Evolutionary conservation across 225 moss, liverwort and hornwort species (phyloP).

Genomic region (Bryoerythrophyllum caledonicum): DNA sequence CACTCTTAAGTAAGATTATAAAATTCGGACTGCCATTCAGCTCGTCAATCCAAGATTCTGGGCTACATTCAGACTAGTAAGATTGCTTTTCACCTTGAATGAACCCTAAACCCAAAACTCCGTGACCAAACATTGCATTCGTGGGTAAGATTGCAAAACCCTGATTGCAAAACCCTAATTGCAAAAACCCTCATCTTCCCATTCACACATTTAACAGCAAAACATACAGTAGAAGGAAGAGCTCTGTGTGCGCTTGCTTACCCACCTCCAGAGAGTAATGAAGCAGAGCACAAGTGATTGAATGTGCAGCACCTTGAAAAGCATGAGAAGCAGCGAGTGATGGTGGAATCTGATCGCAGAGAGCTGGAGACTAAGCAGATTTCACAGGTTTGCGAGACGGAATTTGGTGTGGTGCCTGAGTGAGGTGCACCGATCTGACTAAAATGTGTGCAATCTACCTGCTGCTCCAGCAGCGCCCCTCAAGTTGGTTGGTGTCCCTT

Average conservation of each 20-base stretch:
- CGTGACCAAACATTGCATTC: neutral
- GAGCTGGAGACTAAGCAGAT: neutral
- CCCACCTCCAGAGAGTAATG: neutral
- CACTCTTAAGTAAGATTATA: neutral
- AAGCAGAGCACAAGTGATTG: neutral
- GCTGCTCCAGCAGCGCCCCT: no score
- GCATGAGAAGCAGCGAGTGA: neutral
- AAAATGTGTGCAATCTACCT: no score
- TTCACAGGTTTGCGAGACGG: neutral
- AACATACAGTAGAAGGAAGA: neutral
- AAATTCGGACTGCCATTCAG: neutral
- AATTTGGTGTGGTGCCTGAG: neutral
- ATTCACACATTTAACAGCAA: neutral
- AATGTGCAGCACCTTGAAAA: neutral
- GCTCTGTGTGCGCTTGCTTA: neutral
- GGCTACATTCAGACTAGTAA: neutral
- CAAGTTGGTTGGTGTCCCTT: no score
- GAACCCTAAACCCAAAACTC: constrained; percentile 18
- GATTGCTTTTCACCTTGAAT: neutral
- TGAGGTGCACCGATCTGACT: neutral
- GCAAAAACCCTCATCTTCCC: no score
- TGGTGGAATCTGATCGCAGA: neutral
- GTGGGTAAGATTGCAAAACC: neutral
- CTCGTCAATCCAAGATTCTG: neutral
- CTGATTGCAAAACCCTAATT: constrained; percentile 18